Evolutionary conservation across 2,329 filamentous ascomycete species (phyloP).

Genomic region (Fusarium avenaceum): DNA sequence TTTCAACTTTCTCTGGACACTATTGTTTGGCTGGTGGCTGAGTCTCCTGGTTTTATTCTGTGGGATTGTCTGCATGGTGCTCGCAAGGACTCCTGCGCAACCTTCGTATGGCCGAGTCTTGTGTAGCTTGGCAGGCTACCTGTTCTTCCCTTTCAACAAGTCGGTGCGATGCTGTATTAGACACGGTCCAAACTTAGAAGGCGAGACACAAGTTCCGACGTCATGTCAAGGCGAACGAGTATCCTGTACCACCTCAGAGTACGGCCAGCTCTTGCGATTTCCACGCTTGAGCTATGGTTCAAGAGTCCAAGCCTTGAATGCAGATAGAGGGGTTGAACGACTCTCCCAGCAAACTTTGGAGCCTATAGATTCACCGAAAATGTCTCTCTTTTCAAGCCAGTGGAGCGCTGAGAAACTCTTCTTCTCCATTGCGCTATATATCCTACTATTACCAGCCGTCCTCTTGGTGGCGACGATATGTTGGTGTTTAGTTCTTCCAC

Average conservation of each 20-base stretch:
- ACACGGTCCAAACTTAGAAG: neutral
- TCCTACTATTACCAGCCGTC: neutral
- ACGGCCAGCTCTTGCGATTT: neutral
- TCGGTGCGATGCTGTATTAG: neutral
- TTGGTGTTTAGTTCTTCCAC: neutral
- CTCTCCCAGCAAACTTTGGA: neutral
- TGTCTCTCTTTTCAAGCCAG: neutral
- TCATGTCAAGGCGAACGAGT: neutral
- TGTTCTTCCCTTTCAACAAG: neutral
- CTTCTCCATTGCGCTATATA: neutral
- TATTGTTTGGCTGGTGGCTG: neutral
- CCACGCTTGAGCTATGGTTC: neutral
- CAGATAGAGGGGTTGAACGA: neutral
- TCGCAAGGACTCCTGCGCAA: neutral
- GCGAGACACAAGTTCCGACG: neutral
- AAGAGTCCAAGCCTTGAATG: neutral
- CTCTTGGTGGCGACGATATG: neutral
- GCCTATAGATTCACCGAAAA: neutral
- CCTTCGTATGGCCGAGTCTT: neutral
- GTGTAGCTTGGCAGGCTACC: neutral
- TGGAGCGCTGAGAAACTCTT: neutral
- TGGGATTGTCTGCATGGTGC: neutral
- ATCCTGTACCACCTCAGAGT: neutral
- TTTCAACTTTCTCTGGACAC: neutral
- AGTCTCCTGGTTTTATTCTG: neutral